Evolutionary conservation across 768 basidiomycete genomes (phyloP), one percentile per base, ranked within the genome.

Genomic region (Crucibulum laeve): DNA sequence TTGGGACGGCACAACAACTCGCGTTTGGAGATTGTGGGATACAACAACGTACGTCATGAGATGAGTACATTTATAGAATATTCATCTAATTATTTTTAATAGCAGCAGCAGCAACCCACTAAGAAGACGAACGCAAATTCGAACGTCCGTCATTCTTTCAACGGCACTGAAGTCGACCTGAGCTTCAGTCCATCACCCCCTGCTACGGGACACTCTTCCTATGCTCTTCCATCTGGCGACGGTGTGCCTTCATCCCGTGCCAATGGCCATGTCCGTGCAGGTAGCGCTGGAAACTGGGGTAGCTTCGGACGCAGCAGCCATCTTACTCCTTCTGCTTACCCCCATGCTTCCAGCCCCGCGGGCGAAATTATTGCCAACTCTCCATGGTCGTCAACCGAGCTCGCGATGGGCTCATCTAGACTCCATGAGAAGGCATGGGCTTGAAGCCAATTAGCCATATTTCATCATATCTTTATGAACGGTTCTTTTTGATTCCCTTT

Each of bases 231-330:
- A 15, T 71, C 68, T 40, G 75, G 70, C 49, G 65, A 55, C 30
- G 65, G 58, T 51, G 53, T 52, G 38, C 48, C 53, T 43, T 47
- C 60, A 18, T 47, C 63, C n/a, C 77, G 85, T 44, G 67, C 69
- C 22, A 79, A 71, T 43, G 82, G 84, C 26, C 87, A 90, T 56
- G 78, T 79, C 46, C 82, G 87, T 48, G 79, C 85, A 34, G 87
- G 87, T 36, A 89, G 87, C 59, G 84, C 83, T 21, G 86, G 86
- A 24, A 89, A 87, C 58, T 89, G 87, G 87, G 82, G 71, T 33
- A 78, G 65, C 53, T 70, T 85, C 52, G 58, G 77, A 21, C 76
- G 82, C 38, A 74, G 68, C 58, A 75, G 64, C 55, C 73, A 72
- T 56, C 64, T 81, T 41, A 63, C 65, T 41, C 65, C 69, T 46